These are phyloP conservation scores for Fusarium pininemorale DNA, from an alignment of 2,329 filamentous ascomycete species.

Conservation along the genomic window DNA sequence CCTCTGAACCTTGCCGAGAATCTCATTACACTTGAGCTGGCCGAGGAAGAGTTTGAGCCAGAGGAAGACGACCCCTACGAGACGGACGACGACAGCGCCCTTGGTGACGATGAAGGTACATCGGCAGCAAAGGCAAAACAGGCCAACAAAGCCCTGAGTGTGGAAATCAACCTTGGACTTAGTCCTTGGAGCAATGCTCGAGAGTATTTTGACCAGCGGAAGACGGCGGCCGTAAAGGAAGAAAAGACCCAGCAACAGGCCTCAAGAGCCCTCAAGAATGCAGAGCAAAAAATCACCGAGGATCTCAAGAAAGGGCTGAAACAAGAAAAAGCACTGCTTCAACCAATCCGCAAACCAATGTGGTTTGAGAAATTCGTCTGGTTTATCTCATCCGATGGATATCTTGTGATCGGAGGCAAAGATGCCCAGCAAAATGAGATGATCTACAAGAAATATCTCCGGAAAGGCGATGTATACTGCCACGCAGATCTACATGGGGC, in stretches of 20 bases:
- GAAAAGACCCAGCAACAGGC: slow-evolving; percentile 87
- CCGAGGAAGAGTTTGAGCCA: slow-evolving; percentile 72
- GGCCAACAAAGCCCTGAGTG: slow-evolving; percentile 66
- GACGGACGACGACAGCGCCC: slow-evolving; percentile 70
- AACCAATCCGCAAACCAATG: slow-evolving; percentile 81
- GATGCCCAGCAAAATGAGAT: slow-evolving; percentile 92
- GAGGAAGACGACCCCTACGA: slow-evolving; percentile 69
- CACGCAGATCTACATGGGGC: slow-evolving; percentile 90
- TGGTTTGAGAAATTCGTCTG: slow-evolving; percentile 99
- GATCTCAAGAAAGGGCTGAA: slow-evolving; percentile 90
- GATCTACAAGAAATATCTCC: slow-evolving; percentile 86
- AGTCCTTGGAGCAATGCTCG: slow-evolving; percentile 90
- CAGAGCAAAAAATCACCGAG: slow-evolving; percentile 85
- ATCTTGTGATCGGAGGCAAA: slow-evolving; percentile 88
- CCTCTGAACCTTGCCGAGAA: slow-evolving; percentile 93
- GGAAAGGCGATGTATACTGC: slow-evolving; percentile 90
- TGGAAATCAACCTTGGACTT: slow-evolving; percentile 86
- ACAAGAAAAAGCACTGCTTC: slow-evolving; percentile 87
- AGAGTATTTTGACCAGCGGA: slow-evolving; percentile 92
- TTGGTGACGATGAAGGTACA: slow-evolving; percentile 48
- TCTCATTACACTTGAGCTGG: slow-evolving; percentile 80
- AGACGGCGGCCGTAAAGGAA: slow-evolving; percentile 83
- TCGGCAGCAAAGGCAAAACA: slow-evolving; percentile 51
- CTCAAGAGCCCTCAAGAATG: slow-evolving; percentile 83
- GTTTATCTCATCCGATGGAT: slow-evolving; percentile 96